Base-by-base conservation (phyloP, 768 basidiomycete genomes). In the Russula foetens region DNA sequence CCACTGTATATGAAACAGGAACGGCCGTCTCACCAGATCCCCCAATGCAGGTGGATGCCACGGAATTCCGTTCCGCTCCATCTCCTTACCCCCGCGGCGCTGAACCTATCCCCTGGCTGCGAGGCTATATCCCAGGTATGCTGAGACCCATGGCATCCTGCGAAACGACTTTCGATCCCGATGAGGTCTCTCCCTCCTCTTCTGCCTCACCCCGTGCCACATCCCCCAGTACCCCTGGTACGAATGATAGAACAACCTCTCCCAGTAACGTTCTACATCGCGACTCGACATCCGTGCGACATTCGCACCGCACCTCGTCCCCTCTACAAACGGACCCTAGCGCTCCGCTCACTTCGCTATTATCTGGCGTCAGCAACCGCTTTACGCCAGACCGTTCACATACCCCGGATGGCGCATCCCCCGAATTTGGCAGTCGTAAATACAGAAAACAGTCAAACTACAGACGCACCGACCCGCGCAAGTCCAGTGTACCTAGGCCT, bases 101-200 rank as follows among this genome's bases (percentile, higher is more conserved):
- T n/a, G 75, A 15, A 71, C 72, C n/a, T 81, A 72, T 73, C 0
- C 78, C 80, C 45, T 77, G 82, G 43, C 69, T 90, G 23, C 90
- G 90, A 56, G 91, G 91, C 15, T 93, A 93, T 72, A 84, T 91
- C 58, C 91, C 91, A 24, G 91, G 91, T 12, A 93, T 93, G 91
- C 88, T 88, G 23, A 77, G 91, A 44, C 91, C 91, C 19, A 91
- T 92, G 87, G 92, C 91, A 7, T 91, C 91, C n/a, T 85, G 84
- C 58, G 87, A 90, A 64, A 67, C 74, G 7, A 74, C 80, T 33
- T 75, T 77, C 58, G 91, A 91, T 50, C 69, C 78, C 29, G 90
- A 92, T 56, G 88, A 90, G 60, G 81, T 83, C 46, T 84, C 84
- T 9, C 85, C 83, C 59, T 88, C 86, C 0, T 84, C 85, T 49